A percentile compares a stretch with the other conserved stretches of the same genome.
Conservation (phyloP, 2,329 filamentous ascomycete species). For the Ascochyta rabiei region DNA sequence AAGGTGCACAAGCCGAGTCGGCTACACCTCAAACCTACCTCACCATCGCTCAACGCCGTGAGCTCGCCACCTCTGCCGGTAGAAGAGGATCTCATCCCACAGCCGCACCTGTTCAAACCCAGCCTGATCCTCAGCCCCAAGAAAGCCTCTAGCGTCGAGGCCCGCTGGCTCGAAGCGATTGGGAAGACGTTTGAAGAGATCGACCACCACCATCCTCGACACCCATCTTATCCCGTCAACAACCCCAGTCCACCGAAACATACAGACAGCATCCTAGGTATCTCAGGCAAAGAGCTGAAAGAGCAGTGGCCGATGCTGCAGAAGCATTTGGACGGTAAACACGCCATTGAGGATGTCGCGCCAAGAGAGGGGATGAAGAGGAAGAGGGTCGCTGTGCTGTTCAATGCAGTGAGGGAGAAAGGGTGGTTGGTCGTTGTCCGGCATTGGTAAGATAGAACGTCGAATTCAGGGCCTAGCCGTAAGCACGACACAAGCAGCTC, state of each 20-base stretch:
- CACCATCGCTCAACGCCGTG: conserved; percentile 28
- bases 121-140: conserved; percentile 73
- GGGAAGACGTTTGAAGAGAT: conserved; percentile 39
- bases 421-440: conserved; percentile 60
- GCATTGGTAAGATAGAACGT: conserved; percentile 41
- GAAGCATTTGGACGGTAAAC: conserved; percentile 86
- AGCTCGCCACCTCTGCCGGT: conserved; percentile 27
- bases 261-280: conserved; percentile 21
- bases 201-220: conserved; percentile 43
- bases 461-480: not conserved
- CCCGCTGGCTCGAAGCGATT: conserved; percentile 65
- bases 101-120: conserved; percentile 35
- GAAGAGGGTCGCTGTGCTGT: conserved; percentile 64
- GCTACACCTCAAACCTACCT: conserved; percentile 41
- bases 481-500: not conserved
- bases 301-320: conserved; percentile 75
- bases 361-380: conserved; percentile 86
- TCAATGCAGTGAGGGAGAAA: conserved; percentile 70
- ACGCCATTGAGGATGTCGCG: conserved; percentile 84
- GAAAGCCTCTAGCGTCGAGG: conserved; percentile 78
- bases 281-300: conserved; percentile 52
- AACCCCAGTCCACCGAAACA: conserved; percentile 33
- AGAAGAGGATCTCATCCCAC: conserved; percentile 22
- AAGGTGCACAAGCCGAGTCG: conserved; percentile 41
- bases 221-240: conserved; percentile 16